Evolutionary conservation across 148 eudicot genomes (phyloP).

Genomic region (Selenicereus undatus): DNA sequence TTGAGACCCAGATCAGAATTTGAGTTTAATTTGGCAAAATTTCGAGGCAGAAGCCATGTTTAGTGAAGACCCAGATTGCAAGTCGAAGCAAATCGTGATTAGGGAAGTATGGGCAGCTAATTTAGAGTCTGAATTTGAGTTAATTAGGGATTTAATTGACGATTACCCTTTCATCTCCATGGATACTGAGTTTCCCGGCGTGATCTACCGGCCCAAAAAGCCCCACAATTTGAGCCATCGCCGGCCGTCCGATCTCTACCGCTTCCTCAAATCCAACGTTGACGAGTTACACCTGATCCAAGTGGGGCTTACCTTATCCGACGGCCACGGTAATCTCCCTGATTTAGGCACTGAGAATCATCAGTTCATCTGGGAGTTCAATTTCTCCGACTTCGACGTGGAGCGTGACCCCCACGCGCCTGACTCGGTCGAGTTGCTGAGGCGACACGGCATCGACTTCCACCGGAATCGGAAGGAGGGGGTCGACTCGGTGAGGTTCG

Average conservation of each 20-base stretch:
- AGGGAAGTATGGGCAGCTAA: slow-evolving; percentile 58
- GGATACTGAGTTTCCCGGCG: slow-evolving; percentile 83
- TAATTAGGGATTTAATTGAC: slow-evolving; percentile 38
- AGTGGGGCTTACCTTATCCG: slow-evolving; percentile 68
- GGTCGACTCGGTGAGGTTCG: slow-evolving; percentile 43
- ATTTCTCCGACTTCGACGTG: slow-evolving; percentile 52
- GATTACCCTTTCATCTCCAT: slow-evolving; percentile 47
- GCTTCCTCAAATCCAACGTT: slow-evolving; percentile 54
- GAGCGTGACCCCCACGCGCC: slow-evolving; percentile 49
- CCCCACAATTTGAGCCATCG: background rate
- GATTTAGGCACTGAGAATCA: slow-evolving; percentile 21
- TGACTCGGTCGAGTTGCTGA: slow-evolving; percentile 49
- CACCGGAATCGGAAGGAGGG: slow-evolving; percentile 40
- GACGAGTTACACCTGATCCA: slow-evolving; percentile 57
- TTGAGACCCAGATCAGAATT: background rate
- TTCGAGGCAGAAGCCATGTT: slow-evolving; percentile 9
- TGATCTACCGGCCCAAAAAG: slow-evolving; percentile 25
- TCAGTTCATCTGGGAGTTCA: slow-evolving; percentile 60
- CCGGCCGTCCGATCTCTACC: slow-evolving; percentile 41
- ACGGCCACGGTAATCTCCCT: slow-evolving; percentile 50
- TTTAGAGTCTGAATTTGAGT: slow-evolving; percentile 42
- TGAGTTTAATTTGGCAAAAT: background rate
- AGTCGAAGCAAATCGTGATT: slow-evolving; percentile 29
- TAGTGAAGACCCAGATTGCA: slow-evolving; percentile 5
- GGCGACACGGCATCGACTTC: slow-evolving; percentile 53